Evolutionary conservation across 2,329 filamentous ascomycete genomes (phyloP).

Genomic region (Verruconis gallopava): DNA sequence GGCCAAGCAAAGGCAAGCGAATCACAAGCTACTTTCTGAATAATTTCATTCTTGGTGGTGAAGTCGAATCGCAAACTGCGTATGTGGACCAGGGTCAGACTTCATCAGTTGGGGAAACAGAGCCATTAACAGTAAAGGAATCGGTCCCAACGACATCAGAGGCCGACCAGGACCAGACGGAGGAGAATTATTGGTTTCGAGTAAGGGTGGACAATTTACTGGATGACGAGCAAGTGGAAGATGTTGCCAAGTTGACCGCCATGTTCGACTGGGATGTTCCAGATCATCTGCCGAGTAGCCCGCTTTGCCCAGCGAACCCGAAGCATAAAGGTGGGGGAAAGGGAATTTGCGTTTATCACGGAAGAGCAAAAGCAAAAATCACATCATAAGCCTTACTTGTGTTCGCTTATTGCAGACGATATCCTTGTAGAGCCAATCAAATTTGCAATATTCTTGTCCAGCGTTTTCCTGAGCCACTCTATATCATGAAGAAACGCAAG

Average conservation of each 20-base stretch:
- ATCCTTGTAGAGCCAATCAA: no score
- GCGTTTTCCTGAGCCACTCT: no score
- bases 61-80: not conserved
- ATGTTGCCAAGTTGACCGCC: not conserved
- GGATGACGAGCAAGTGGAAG: conserved; percentile 1
- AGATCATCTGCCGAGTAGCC: conserved; percentile 31
- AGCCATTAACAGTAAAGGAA: not conserved
- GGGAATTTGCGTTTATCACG: conserved; percentile 32
- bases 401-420: no score
- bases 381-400: no score
- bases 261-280: conserved; percentile 28
- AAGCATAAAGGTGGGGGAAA: conserved; percentile 25
- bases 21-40: conserved; percentile 5
- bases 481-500: no score
- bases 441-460: no score
- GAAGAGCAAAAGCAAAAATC: conserved; percentile 18
- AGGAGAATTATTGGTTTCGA: conserved; percentile 6
- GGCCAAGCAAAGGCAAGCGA: not conserved
- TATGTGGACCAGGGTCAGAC: not conserved
- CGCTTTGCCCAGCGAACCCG: conserved; percentile 29
- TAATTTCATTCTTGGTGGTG: not conserved
- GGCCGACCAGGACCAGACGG: not conserved
- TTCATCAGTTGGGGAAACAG: conserved; percentile 1
- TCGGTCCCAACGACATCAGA: not conserved
- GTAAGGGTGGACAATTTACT: conserved; percentile 5